These are phyloP conservation scores for Solanum piurae DNA, from an alignment of 257 asterid species.

Conservation along the genomic window DNA sequence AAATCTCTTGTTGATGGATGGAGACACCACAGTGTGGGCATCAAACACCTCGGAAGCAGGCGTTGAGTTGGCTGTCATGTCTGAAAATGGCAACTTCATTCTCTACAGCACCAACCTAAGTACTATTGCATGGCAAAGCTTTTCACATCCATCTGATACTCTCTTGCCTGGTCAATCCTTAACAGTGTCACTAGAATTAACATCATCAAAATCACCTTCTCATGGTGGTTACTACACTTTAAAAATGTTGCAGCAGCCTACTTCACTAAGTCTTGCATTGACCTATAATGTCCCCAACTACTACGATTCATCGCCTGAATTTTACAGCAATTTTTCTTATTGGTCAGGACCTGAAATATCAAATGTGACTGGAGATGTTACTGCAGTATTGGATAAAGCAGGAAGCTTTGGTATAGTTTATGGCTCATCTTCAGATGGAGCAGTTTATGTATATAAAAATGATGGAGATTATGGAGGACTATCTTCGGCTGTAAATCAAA, in stretches of 20 bases:
- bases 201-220: conserved; percentile 35
- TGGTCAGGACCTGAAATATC: conserved; percentile 86
- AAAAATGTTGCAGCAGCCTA: conserved; percentile 74
- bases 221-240: conserved; percentile 60
- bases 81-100: conserved; percentile 66
- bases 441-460: conserved; percentile 67
- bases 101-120: conserved; percentile 27
- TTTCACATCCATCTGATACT: conserved; percentile 76
- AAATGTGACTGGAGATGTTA: conserved; percentile 63
- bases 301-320: conserved; percentile 17
- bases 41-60: conserved; percentile 46
- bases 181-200: conserved; percentile 43
- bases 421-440: conserved; percentile 64
- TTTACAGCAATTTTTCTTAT: conserved; percentile 45
- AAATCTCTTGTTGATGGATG: conserved; percentile 46
- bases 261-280: conserved; percentile 59
- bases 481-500: conserved; percentile 31
- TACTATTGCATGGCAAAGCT: conserved; percentile 60
- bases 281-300: conserved; percentile 51
- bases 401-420: conserved; percentile 77
- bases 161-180: conserved; percentile 74
- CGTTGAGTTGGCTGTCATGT: conserved; percentile 40
- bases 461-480: conserved; percentile 47
- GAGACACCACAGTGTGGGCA: conserved; percentile 47
- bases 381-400: conserved; percentile 49